Base-by-base conservation (phyloP, 2,329 filamentous ascomycete species). In the Diplocarpon rosae region DNA sequence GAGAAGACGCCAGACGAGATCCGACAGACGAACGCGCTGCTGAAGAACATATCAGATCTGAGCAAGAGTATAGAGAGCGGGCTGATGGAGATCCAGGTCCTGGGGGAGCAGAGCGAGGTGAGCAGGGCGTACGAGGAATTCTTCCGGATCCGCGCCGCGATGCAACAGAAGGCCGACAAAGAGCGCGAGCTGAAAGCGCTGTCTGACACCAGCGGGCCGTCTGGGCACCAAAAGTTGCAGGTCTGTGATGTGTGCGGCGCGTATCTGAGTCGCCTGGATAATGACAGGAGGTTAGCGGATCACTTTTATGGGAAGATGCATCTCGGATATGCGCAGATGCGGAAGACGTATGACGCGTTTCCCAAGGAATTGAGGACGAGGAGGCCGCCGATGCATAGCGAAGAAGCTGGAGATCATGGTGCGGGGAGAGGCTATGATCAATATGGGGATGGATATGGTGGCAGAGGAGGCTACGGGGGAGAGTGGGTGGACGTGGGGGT, bases 231-330 rank as follows among this genome's bases (percentile, higher is more conserved):
- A 69, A 98, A 98, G 65, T 72, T 98, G 33, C 92, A 98, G 64
- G 92, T 98, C 37, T 98, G 92, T 72, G 92, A 98, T 65, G 92
- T 96, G 1, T 98, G 92, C 64, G 92, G 92, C 51, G 92, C 92
- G 5, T 98, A 96, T 63, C 74, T 98, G 31, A 88, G 81, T 51
- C 71, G 92, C 16, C 74, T 98, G 28, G 92, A 98, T 62, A 98
- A 98, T 61, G 92, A 98, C 63, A 77, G 92, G 30, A 76, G 92
- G 27, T 65, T 98, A 60, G 92, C 92, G 15, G 92, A 98, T 62
- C 92, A 98, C 64, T 98, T 98, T 63, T 96, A 95, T 65, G 92
- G 92, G 16, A 98, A 98, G 72, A 98, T 98, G 92, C 92, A 98
- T 62, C 69, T 98, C 46, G 92, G 92, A 0, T 98, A 96, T 63